A percentile compares a stretch with the other conserved stretches of the same genome.
phyloP scores from a whole-genome alignment of 2,329 filamentous ascomycete species.

The Hymenotorrendiella dingleyae region DNA sequence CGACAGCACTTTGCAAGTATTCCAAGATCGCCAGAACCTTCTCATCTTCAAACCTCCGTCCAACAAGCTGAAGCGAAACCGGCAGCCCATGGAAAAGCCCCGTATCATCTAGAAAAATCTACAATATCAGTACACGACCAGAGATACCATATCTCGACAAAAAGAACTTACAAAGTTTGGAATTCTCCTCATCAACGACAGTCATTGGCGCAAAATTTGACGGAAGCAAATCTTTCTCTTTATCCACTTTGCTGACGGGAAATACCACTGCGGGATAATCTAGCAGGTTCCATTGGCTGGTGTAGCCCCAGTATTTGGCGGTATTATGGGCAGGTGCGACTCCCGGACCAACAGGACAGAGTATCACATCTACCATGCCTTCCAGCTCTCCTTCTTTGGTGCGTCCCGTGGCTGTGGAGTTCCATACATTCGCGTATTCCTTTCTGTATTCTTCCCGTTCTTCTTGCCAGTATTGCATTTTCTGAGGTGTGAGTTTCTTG shows the following conservation, averaged over 20 bases:
- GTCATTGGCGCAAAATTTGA: slow-evolving; percentile 29
- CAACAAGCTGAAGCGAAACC: slow-evolving; percentile 37
- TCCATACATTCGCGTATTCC: slow-evolving; percentile 16
- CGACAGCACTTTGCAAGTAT: slow-evolving; percentile 8
- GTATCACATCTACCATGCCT: slow-evolving; percentile 49
- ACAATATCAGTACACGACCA: slow-evolving; percentile 40
- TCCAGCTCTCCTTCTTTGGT: slow-evolving; percentile 7
- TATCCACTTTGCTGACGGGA: slow-evolving; percentile 40
- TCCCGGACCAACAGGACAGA: slow-evolving; percentile 53
- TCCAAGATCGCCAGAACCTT: slow-evolving; percentile 23
- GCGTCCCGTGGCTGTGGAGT: slow-evolving; percentile 23
- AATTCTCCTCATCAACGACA: slow-evolving; percentile 28
- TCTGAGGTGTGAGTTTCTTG: slow-evolving; percentile 16
- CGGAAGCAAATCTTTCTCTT: slow-evolving; percentile 21
- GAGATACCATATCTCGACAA: slow-evolving; percentile 52
- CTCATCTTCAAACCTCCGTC: slow-evolving; percentile 31
- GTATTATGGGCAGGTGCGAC: slow-evolving; percentile 44
- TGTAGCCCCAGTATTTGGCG: slow-evolving; percentile 58
- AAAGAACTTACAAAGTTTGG: slow-evolving; percentile 44
- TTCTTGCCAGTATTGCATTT: slow-evolving; percentile 17
- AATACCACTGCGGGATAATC: slow-evolving; percentile 60
- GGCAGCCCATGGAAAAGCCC: slow-evolving; percentile 35
- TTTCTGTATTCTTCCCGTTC: slow-evolving; percentile 34
- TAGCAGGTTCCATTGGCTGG: slow-evolving; percentile 61
- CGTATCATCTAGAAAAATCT: slow-evolving; percentile 30